These are phyloP conservation scores for Centaurea solstitialis DNA, from an alignment of 129 eudicot genomes.

Conservation along the genomic window DNA sequence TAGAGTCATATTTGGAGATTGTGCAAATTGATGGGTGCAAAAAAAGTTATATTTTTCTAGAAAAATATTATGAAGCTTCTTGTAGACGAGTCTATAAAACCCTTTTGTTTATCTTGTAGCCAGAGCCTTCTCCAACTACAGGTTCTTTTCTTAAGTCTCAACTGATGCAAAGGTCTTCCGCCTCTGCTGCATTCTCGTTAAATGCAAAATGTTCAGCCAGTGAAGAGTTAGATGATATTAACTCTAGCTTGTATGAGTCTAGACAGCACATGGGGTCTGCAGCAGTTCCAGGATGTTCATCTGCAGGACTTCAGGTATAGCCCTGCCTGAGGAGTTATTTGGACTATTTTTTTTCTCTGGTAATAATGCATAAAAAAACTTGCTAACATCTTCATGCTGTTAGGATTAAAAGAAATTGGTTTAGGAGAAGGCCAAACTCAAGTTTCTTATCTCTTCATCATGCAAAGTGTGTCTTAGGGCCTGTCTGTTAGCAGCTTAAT, in stretches of 20 bases:
- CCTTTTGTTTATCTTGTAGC: conserved; percentile 39
- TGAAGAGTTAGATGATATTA: conserved; percentile 31
- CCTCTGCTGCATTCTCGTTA: conserved; percentile 32
- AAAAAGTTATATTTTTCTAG: background rate
- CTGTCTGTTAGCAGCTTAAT: no score
- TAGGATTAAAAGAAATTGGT: background rate
- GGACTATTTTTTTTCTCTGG: background rate
- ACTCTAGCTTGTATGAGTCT: conserved; percentile 55
- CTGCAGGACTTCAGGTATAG: conserved; percentile 42
- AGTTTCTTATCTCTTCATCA: background rate
- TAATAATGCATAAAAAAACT: background rate
- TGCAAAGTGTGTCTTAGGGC: background rate
- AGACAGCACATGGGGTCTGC: conserved; percentile 44
- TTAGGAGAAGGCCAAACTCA: background rate
- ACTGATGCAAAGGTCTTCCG: conserved; percentile 48
- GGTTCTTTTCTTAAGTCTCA: conserved; percentile 67
- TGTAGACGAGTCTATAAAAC: conserved; percentile 11
- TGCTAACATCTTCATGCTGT: background rate
- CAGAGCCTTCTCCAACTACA: conserved; percentile 81
- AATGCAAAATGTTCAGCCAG: conserved; percentile 25
- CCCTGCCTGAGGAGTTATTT: background rate
- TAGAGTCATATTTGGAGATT: conserved; percentile 1
- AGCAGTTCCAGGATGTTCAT: conserved; percentile 41
- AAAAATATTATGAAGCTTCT: conserved; percentile 6
- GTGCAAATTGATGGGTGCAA: background rate